Percentiles rank a stretch among this genome's conserved stretches.
phyloP scores from a whole-genome alignment of 176 grass and related monocot species.

The Zoysia japonica region DNA sequence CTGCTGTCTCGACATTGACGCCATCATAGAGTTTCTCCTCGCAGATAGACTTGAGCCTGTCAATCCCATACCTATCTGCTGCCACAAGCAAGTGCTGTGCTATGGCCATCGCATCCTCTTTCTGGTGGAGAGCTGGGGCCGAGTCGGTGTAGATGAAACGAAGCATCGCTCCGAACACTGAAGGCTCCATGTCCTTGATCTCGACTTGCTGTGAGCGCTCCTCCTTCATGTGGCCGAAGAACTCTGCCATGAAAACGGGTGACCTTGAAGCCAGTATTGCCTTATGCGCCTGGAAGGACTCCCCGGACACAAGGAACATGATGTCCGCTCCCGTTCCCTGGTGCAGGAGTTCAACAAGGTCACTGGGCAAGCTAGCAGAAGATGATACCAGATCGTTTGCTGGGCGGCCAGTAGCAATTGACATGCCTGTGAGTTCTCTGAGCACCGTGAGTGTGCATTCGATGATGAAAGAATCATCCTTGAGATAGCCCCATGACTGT shows the following conservation, averaged over 20 bases:
- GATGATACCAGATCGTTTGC: background rate
- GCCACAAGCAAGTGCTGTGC: constrained; percentile 46
- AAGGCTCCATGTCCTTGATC: constrained; percentile 35
- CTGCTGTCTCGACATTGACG: constrained; percentile 33
- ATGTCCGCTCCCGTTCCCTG: background rate
- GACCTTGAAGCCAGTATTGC: constrained; percentile 27
- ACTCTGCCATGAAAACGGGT: constrained; percentile 38
- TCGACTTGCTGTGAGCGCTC: background rate
- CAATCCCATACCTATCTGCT: constrained; percentile 53
- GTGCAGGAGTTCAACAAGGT: background rate
- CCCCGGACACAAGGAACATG: background rate
- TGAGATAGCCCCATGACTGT: background rate
- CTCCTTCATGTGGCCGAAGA: constrained; percentile 47
- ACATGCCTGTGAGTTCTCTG: background rate
- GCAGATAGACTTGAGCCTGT: constrained; percentile 49
- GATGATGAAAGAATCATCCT: background rate
- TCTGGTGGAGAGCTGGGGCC: constrained; percentile 12
- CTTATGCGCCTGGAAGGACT: constrained; percentile 28
- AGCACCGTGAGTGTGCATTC: constrained; percentile 16
- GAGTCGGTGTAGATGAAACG: constrained; percentile 59
- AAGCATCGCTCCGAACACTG: constrained; percentile 45
- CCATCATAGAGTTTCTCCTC: constrained; percentile 36
- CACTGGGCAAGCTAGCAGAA: background rate
- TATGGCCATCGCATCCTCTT: background rate
- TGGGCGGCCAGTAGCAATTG: background rate